Percentiles rank a stretch among this genome's conserved stretches.
Evolutionary conservation across 2,329 filamentous ascomycete species (phyloP).

Genomic region (Volutella citrinella): DNA sequence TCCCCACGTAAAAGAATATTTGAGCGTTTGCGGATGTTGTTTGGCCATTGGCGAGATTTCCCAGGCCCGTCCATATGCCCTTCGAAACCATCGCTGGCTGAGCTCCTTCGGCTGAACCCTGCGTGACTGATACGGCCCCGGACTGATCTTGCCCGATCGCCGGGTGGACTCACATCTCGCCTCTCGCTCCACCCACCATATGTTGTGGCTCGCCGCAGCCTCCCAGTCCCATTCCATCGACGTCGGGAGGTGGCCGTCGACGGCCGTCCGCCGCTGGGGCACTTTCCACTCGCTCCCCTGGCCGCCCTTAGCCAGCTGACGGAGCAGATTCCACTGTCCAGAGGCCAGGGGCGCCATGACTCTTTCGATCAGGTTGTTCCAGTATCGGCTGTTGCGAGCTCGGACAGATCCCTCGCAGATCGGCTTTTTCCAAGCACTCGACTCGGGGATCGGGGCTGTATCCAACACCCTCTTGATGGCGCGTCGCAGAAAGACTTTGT

Average conservation of each 20-base stretch:
- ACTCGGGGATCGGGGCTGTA: slow-evolving; percentile 33
- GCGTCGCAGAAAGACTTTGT: slow-evolving; percentile 23
- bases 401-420: slow-evolving; percentile 35
- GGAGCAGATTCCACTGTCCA: slow-evolving; percentile 55
- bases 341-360: slow-evolving; percentile 52
- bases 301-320: slow-evolving; percentile 41
- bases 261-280: slow-evolving; percentile 29
- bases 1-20: slow-evolving; percentile 47
- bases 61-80: slow-evolving; percentile 48
- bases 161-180: slow-evolving; percentile 30
- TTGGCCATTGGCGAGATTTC: slow-evolving; percentile 41
- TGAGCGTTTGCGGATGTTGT: slow-evolving; percentile 26
- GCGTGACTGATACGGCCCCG: slow-evolving; percentile 36
- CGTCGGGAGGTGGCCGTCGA: background rate
- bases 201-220: slow-evolving; percentile 36
- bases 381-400: slow-evolving; percentile 47
- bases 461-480: slow-evolving; percentile 33
- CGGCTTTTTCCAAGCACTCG: slow-evolving; percentile 50
- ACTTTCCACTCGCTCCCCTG: slow-evolving; percentile 36
- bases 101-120: slow-evolving; percentile 43
- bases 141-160: slow-evolving; percentile 34
- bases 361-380: slow-evolving; percentile 42
- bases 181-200: slow-evolving; percentile 35
- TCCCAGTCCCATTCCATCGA: slow-evolving; percentile 40
- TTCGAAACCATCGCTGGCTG: slow-evolving; percentile 38